phyloP scores from a whole-genome alignment of 2,329 filamentous ascomycete genomes.

The Parasarocladium wereldwijsianum region DNA sequence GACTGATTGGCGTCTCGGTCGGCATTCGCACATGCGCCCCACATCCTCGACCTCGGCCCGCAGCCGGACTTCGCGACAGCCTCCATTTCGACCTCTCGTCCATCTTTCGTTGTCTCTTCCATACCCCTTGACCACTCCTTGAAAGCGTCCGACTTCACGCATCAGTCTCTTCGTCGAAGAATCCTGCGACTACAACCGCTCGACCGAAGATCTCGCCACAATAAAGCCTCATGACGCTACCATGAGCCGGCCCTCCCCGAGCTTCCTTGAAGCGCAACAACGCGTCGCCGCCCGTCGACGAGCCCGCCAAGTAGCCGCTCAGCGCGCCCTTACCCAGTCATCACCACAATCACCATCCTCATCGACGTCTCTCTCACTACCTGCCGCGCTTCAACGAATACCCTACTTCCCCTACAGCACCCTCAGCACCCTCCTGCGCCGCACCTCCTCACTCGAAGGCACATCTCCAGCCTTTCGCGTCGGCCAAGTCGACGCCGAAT shows the following conservation, averaged over 20 bases:
- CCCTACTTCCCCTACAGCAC: conserved; percentile 40
- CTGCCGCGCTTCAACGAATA: conserved; percentile 11
- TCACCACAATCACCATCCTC: conserved; percentile 38
- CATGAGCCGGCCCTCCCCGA: conserved; percentile 41
- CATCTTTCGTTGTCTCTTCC: neutral
- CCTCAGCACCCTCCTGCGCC: conserved; percentile 51
- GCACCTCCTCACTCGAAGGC: conserved; percentile 58
- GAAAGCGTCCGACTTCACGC: no score
- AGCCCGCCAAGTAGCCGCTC: conserved; percentile 50
- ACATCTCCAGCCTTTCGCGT: conserved; percentile 81
- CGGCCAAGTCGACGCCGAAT: conserved; percentile 87
- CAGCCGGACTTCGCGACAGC: no score
- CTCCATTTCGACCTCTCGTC: neutral
- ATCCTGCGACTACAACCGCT: neutral
- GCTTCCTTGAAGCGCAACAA: conserved; percentile 81
- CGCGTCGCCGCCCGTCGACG: conserved; percentile 70
- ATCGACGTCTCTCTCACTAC: conserved; percentile 40
- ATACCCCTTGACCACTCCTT: no score
- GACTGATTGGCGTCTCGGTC: no score
- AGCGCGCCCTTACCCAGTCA: conserved; percentile 32
- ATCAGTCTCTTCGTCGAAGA: neutral
- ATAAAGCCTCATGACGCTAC: conserved; percentile 13
- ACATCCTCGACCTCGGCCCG: no score
- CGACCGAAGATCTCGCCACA: no score
- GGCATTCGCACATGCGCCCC: no score